Evolutionary conservation across 108 stramenopile species (phyloP).

Genomic region (Conticribra guillardii): DNA sequence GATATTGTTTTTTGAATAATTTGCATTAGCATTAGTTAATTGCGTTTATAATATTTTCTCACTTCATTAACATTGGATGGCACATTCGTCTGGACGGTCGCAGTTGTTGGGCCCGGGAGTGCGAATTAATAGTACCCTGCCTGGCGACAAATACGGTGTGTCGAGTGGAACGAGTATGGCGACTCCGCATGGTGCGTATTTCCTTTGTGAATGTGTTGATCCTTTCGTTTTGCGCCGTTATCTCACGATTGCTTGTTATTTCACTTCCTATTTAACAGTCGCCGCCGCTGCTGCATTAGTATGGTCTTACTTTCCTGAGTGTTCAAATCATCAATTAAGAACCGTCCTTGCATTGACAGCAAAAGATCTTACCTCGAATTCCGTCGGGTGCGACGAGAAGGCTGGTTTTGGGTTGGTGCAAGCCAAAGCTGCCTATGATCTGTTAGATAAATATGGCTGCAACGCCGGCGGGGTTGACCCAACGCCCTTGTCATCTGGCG

Average conservation of each 20-base stretch:
- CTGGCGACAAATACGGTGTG: conserved; percentile 2
- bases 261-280: conserved; percentile 36
- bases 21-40: too few species aligned
- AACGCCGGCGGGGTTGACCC: conserved; percentile 3
- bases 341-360: conserved; percentile 33
- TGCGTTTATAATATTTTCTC: too few species aligned
- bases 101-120: conserved; percentile 3
- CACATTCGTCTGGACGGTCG: too few species aligned
- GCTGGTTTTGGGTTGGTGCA: conserved; percentile 24
- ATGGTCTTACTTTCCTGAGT: conserved; percentile 51
- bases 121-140: background rate
- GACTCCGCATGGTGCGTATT: conserved; percentile 4
- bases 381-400: conserved; percentile 4
- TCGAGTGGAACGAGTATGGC: conserved; percentile 33
- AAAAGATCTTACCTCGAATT: conserved; percentile 11
- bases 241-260: conserved; percentile 3
- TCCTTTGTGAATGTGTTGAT: too few species aligned
- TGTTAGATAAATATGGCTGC: conserved; percentile 17
- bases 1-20: too few species aligned
- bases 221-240: too few species aligned
- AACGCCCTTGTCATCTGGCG: conserved; percentile 1
- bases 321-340: conserved; percentile 55
- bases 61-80: too few species aligned
- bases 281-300: conserved; percentile 73
- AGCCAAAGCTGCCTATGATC: conserved; percentile 27